phyloP scores from a whole-genome alignment of 2,329 filamentous ascomycete genomes.

The Chrysosporium keratinophilum region DNA sequence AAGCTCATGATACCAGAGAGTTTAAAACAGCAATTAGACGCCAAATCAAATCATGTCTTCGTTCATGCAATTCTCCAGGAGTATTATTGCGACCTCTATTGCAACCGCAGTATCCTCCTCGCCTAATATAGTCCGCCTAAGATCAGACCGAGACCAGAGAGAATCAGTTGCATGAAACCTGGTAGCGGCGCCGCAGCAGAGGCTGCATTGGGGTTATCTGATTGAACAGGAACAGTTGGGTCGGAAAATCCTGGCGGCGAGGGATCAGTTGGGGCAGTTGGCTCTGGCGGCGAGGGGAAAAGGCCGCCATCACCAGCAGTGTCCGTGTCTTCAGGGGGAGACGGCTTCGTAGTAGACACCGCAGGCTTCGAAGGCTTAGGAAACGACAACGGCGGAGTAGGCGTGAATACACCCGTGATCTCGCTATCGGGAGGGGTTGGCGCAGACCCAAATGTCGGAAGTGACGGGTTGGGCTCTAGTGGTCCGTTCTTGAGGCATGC shows the following conservation, averaged over 20 bases:
- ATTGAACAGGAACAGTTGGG: background rate
- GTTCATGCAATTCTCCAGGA: background rate
- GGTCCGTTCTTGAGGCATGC: background rate
- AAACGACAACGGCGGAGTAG: background rate
- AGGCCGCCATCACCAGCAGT: background rate
- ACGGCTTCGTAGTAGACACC: background rate
- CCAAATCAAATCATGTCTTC: too few relatives aligned
- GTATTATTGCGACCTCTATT: background rate
- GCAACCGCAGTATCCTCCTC: background rate
- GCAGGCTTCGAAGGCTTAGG: background rate
- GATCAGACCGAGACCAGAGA: background rate
- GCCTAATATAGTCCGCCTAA: background rate
- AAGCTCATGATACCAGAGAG: too few relatives aligned
- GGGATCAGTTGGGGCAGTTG: background rate
- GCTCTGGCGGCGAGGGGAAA: background rate
- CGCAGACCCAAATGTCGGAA: background rate
- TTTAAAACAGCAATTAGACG: too few relatives aligned
- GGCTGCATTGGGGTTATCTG: background rate
- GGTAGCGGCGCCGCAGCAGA: background rate
- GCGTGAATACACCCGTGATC: background rate
- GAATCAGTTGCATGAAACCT: background rate
- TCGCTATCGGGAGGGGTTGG: background rate
- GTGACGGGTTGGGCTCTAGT: too few relatives aligned
- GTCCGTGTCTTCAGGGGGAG: background rate
- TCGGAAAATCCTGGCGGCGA: background rate